Evolutionary conservation across 2,329 filamentous ascomycete genomes (phyloP).

Genomic region (Dactylellina drechsleri): DNA sequence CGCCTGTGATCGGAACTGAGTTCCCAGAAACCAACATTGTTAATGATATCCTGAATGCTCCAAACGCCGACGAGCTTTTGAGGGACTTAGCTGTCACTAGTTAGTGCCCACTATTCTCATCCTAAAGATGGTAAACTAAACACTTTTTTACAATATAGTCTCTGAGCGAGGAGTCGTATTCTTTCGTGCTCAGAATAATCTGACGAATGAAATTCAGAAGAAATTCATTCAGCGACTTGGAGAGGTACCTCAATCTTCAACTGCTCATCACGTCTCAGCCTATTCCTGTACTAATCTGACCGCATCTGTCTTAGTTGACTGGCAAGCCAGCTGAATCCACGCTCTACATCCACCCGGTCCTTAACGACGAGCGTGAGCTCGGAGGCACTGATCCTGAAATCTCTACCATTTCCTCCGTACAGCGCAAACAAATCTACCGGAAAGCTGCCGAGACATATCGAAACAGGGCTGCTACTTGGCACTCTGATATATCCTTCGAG

Average conservation of each 20-base stretch:
- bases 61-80: constrained; percentile 72
- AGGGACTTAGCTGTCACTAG: constrained; percentile 73
- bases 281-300: neutral
- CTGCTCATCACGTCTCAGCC: too few relatives aligned
- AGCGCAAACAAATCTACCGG: constrained; percentile 65
- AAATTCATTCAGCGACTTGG: constrained; percentile 71
- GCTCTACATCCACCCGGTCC: constrained; percentile 71
- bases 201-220: constrained; percentile 74
- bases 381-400: constrained; percentile 71
- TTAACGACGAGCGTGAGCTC: constrained; percentile 68
- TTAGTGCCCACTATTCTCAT: constrained; percentile 16
- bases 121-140: constrained; percentile 26
- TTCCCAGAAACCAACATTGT: constrained; percentile 67
- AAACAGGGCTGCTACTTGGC: constrained; percentile 61
- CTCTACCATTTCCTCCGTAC: constrained; percentile 71
- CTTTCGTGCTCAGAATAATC: constrained; percentile 71
- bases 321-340: constrained; percentile 70
- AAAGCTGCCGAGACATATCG: constrained; percentile 61
- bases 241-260: constrained; percentile 62
- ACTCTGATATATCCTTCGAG: constrained; percentile 74
- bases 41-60: constrained; percentile 70
- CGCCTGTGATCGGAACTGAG: constrained; percentile 72
- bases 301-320: constrained; percentile 24
- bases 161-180: constrained; percentile 76
- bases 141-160: constrained; percentile 63